Base-by-base conservation (phyloP, 2,329 filamentous ascomycete genomes). In the Exophiala phaeomuriformis region DNA sequence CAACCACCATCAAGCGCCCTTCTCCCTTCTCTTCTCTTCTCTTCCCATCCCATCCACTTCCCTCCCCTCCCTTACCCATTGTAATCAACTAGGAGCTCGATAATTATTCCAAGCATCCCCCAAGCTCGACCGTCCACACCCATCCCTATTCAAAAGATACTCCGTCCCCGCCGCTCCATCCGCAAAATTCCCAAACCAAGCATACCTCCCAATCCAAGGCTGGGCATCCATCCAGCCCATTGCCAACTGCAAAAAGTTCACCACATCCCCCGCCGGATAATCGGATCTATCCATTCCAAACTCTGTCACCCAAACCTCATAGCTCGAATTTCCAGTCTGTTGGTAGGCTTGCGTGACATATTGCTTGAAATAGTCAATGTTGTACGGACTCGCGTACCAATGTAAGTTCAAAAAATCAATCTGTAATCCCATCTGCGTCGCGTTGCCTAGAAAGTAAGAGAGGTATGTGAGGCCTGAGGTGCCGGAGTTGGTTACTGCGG, bases 271-370 rank as follows among this genome's bases (percentile, higher is more conserved):
- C 59, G 75, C 66, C 28, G 73, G 27, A 37, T 5, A 64, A 48
- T 2, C 56, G 36, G 31, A 5, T 35, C 32, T 27, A 30, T 49
- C 70, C 49, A 79, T 75, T 28, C 77, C 82, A 60, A 74, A 74
- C 63, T 75, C 72, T 2, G 72, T 71, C 40, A 75, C 57, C 72
- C 72, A 75, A 57, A 74, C 64, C 43, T 69, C 65, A 3, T 69
- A 67, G 28, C 52, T 55, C 47, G 69, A 56, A 10, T 63, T 47
- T 2, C 51, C 48, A 1, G 67, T 69, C 5, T 69, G 58, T 5
- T 57, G 49, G 46, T 68, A 63, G 7, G 71, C 69, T 41, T 66
- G 39, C 7, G 53, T 55, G 48, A 75, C 64, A 33, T 70, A 69
- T 8, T 57, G 51, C 60, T 67, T 67, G 62, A 74, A 71, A 28